Evolutionary conservation across 768 basidiomycete species (phyloP).

Genomic region (Collybiopsis luxurians): DNA sequence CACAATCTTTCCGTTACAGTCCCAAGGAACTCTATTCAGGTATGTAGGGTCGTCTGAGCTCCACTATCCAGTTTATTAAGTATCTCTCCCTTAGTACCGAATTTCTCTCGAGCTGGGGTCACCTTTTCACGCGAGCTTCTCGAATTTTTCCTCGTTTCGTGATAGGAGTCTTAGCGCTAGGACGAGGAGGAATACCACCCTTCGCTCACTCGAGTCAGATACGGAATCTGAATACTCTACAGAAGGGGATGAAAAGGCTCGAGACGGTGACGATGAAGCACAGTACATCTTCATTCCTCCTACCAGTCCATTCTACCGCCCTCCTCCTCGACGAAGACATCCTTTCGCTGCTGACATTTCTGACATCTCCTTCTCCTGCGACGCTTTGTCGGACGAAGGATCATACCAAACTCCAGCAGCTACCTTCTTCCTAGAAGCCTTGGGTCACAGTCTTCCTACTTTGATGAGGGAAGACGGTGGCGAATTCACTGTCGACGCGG

Average conservation of each 20-base stretch:
- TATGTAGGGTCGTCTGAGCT: no score
- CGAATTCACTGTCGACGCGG: background rate
- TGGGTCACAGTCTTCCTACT: background rate
- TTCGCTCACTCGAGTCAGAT: background rate
- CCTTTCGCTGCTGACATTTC: conserved; percentile 27
- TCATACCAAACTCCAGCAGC: background rate
- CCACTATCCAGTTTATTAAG: background rate
- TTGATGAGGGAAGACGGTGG: background rate
- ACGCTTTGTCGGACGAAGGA: background rate
- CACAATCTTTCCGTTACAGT: background rate
- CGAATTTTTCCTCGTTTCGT: background rate
- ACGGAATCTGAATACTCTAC: background rate
- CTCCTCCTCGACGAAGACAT: conserved; percentile 22
- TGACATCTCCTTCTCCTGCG: conserved; percentile 3
- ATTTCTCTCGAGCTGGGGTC: background rate
- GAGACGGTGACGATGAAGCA: conserved; percentile 22
- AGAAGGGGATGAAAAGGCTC: background rate
- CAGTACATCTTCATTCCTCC: conserved; percentile 39
- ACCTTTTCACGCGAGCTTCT: background rate
- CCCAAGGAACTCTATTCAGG: background rate
- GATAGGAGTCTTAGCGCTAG: background rate
- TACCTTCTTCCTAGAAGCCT: background rate
- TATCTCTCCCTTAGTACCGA: background rate
- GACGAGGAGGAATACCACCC: no score
- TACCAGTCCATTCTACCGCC: conserved; percentile 37